phyloP scores from a whole-genome alignment of 1,139 yeast genomes.

The Magnusiomyces magnusii region DNA sequence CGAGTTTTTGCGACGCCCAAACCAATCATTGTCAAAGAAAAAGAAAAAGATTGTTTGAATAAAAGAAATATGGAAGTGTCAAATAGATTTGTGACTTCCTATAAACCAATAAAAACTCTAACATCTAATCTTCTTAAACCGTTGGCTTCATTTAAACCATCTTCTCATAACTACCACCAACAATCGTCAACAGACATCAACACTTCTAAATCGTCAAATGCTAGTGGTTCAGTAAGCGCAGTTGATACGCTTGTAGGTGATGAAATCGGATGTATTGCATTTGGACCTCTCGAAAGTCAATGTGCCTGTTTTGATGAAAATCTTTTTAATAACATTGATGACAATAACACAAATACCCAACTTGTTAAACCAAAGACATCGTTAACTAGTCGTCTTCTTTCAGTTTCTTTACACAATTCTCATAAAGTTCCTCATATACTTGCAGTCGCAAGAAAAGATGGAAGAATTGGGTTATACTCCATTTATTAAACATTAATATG shows the following conservation, averaged over 20 bases:
- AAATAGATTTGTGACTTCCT: neutral
- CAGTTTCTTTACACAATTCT: neutral
- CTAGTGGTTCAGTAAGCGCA: neutral
- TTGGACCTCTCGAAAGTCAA: neutral
- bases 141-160: conserved; percentile 26
- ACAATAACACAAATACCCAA: neutral
- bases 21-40: conserved; percentile 3
- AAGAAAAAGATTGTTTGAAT: too few species aligned
- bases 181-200: neutral
- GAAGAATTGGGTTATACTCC: conserved; percentile 31
- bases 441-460: conserved; percentile 36
- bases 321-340: neutral
- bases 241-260: neutral
- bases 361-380: neutral
- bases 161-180: neutral
- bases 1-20: conserved; percentile 26
- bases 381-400: neutral
- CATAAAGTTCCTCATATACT: conserved; percentile 24
- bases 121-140: conserved; percentile 18
- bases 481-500: conserved; percentile 26
- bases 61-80: too few species aligned
- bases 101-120: neutral
- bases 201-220: neutral
- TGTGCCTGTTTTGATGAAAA: neutral
- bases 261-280: neutral